A percentile compares a stretch with the other conserved stretches of the same genome.
Conservation (phyloP, 768 basidiomycete species). For the Xerocomellus dryophilus region DNA sequence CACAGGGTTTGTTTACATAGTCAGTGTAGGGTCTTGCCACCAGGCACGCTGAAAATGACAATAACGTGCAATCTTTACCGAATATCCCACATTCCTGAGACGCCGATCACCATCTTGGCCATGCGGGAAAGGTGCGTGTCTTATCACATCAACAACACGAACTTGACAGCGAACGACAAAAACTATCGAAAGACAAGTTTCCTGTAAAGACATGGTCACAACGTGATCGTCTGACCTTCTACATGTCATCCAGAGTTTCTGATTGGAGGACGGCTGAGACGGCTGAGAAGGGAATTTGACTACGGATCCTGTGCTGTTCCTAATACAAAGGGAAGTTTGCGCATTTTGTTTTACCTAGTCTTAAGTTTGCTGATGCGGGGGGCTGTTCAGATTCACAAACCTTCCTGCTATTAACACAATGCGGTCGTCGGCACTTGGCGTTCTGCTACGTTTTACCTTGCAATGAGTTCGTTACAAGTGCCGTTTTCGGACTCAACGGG, state of each 20-base stretch:
- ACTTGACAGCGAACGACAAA: constrained; percentile 2
- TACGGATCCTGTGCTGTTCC: not conserved
- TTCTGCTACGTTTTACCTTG: not conserved
- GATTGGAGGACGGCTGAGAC: not conserved
- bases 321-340: not conserved
- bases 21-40: constrained; percentile 7
- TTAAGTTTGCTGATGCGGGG: not conserved
- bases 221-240: not conserved
- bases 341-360: not conserved
- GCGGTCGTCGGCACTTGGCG: not conserved
- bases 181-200: not conserved
- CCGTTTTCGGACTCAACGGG: not conserved
- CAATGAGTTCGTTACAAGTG: not conserved
- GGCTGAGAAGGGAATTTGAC: not conserved
- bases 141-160: not conserved
- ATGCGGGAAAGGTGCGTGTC: not conserved
- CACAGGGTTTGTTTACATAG: constrained; percentile 21
- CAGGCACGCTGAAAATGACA: constrained; percentile 19
- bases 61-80: constrained; percentile 17
- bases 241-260: not conserved
- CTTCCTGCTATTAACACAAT: not conserved
- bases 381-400: constrained; percentile 1
- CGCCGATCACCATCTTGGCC: constrained; percentile 14
- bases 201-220: not conserved
- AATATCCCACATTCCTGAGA: constrained; percentile 1